Evolutionary conservation across 2,329 filamentous ascomycete species (phyloP).

Genomic region (Pseudogymnoascus sp.): DNA sequence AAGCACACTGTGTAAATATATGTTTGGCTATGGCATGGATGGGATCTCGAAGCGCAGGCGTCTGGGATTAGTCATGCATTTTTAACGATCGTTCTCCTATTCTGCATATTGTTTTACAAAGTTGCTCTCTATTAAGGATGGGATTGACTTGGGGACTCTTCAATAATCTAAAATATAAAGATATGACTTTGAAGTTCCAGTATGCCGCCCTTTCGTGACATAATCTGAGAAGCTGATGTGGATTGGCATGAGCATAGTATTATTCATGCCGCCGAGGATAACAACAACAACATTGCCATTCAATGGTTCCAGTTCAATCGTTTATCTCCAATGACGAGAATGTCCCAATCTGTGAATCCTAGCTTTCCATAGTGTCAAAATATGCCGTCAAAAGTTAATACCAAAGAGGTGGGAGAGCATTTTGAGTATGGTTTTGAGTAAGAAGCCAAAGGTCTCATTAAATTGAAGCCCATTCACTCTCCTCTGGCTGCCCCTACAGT

Average conservation of each 20-base stretch:
- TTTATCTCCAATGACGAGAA: neutral
- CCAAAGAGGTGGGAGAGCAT: neutral
- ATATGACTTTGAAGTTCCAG: neutral
- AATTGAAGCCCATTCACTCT: neutral
- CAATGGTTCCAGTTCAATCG: neutral
- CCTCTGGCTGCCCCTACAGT: neutral
- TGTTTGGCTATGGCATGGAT: neutral
- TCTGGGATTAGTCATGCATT: conserved; percentile 7
- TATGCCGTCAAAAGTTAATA: neutral
- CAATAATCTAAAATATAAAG: neutral
- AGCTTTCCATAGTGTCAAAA: neutral
- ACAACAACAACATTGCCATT: neutral
- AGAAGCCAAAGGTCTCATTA: neutral
- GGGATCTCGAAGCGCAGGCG: conserved; percentile 8
- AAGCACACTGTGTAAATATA: conserved; percentile 8
- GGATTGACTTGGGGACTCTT: neutral
- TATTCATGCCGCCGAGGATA: neutral
- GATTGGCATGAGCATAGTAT: neutral
- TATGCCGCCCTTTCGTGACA: neutral
- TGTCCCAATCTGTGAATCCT: neutral
- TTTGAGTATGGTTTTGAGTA: neutral
- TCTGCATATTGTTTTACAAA: conserved; percentile 7
- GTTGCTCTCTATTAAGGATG: neutral
- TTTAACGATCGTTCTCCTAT: conserved; percentile 6
- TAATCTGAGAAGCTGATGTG: neutral